phyloP scores from a whole-genome alignment of 2,329 filamentous ascomycete species.

The Dactylonectria macrodidyma region DNA sequence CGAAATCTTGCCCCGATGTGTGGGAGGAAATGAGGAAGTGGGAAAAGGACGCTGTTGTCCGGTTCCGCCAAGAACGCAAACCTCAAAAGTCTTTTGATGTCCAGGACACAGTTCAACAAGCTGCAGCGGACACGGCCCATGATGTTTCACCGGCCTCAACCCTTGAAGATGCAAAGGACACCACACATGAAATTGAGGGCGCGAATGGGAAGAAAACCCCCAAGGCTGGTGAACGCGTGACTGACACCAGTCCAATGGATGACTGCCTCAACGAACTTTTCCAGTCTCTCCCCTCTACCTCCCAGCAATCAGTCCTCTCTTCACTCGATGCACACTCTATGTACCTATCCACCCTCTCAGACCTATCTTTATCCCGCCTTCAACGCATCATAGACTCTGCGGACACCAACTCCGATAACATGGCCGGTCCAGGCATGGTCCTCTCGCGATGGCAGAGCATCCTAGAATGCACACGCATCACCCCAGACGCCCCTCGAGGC shows the following conservation, averaged over 20 bases:
- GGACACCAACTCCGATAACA: slow-evolving; percentile 48
- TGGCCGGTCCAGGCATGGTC: slow-evolving; percentile 79
- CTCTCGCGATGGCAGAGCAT: slow-evolving; percentile 80
- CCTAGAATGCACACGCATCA: slow-evolving; percentile 78
- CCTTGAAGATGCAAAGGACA: not conserved
- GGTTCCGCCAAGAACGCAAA: slow-evolving; percentile 63
- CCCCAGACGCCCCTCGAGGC: slow-evolving; percentile 69
- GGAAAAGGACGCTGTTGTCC: slow-evolving; percentile 68
- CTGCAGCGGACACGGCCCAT: too few species aligned
- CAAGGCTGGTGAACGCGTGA: slow-evolving; percentile 52
- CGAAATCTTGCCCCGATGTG: slow-evolving; percentile 77
- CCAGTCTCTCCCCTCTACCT: slow-evolving; percentile 60
- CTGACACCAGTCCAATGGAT: slow-evolving; percentile 55
- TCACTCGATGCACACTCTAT: slow-evolving; percentile 72
- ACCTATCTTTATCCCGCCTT: slow-evolving; percentile 68
- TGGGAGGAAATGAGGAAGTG: slow-evolving; percentile 73
- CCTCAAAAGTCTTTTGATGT: slow-evolving; percentile 1
- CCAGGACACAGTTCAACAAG: not conserved
- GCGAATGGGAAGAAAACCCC: slow-evolving; percentile 39
- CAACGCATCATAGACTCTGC: slow-evolving; percentile 67
- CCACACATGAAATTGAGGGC: not conserved
- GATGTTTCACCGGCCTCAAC: too few species aligned
- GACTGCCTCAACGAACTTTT: slow-evolving; percentile 60
- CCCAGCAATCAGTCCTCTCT: slow-evolving; percentile 61
- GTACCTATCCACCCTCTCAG: slow-evolving; percentile 71